Evolutionary conservation across 768 basidiomycete genomes (phyloP), one percentile per base, ranked within the genome.

Genomic region (Leccinum variicolor): DNA sequence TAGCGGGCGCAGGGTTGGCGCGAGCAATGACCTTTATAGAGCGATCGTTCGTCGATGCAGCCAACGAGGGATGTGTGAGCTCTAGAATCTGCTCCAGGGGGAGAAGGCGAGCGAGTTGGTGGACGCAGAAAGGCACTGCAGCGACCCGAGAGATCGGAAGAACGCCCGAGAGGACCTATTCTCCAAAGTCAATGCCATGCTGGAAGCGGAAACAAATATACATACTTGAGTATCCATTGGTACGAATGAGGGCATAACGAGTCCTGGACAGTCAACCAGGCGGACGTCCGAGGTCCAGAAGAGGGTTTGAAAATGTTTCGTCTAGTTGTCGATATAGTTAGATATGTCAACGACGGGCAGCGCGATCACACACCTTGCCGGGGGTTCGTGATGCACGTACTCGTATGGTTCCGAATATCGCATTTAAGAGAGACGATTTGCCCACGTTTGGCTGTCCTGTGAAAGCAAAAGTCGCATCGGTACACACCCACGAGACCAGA

Each of bases 381-480:
- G 93, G 92, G 0, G 90, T 94, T 57, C 85, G 84, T 1, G 90
- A 93, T 13, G 92, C 90, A 59, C 94, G 81, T 4, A 97, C 94
- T 70, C 83, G 87, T 50, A 78, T 81, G 21, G 77, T 73, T 28
- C 91, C 94, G 67, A 98, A 92, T n/a, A 98, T 76, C 6, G 95
- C 94, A 68, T 98, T 98, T 53, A 98, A 74, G 5, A 97, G 75
- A 0, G 91, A 93, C 1, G 92, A 94, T 71, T 98, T 98, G 10
- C 96, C 96, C 41, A 96, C 94, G 69, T 98, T 98, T 14, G 95
- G 95, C 67, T 96, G 93, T 34, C 94, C 92, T 88, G 21, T 8
- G 1, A 54, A 19, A 50, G 36, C 26, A 36, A 36, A 53, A 31
- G 28, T 34, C 25, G 10, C 14, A 13, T 28, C 29, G 52, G 33